Conservation (phyloP, 2,329 filamentous ascomycete species). For the Penicillium palitans region DNA sequence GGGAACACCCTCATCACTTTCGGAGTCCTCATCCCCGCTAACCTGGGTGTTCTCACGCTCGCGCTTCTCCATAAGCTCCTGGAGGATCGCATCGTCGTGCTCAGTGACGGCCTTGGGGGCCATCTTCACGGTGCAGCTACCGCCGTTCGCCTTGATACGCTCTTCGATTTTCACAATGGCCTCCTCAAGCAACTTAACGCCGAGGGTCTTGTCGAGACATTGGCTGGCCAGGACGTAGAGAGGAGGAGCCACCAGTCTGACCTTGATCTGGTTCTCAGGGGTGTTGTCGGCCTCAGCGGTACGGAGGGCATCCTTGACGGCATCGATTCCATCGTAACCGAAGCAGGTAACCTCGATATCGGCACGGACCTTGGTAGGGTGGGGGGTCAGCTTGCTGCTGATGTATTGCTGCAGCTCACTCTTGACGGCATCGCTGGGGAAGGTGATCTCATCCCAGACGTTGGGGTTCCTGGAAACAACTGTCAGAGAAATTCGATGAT, state of each 20-base stretch:
- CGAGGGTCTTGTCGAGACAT: conserved; percentile 86
- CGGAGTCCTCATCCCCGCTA: conserved; percentile 93
- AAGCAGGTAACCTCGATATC: conserved; percentile 96
- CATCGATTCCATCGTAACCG: conserved; percentile 96
- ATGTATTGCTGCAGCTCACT: conserved; percentile 95
- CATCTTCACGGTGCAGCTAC: conserved; percentile 90
- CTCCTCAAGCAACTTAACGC: conserved; percentile 80
- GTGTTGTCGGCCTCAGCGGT: conserved; percentile 93
- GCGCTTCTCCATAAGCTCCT: conserved; percentile 98
- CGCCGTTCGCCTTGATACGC: conserved; percentile 76
- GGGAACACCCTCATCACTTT: conserved; percentile 85
- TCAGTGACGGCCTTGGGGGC: conserved; percentile 98
- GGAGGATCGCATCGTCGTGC: conserved; percentile 94
- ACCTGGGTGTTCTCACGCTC: conserved; percentile 98
- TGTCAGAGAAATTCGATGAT: conserved; percentile 10
- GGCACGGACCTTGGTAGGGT: conserved; percentile 98
- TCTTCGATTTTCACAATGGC: conserved; percentile 83
- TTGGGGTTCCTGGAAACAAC: conserved; percentile 71
- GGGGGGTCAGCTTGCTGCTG: conserved; percentile 91
- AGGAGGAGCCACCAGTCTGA: conserved; percentile 95
- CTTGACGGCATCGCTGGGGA: conserved; percentile 80
- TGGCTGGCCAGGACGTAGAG: conserved; percentile 95
- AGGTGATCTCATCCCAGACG: conserved; percentile 90
- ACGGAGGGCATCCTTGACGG: conserved; percentile 88
- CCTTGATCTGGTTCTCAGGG: conserved; percentile 90